phyloP scores from a whole-genome alignment of 257 asterid species.

The Capsicum rhomboideum region DNA sequence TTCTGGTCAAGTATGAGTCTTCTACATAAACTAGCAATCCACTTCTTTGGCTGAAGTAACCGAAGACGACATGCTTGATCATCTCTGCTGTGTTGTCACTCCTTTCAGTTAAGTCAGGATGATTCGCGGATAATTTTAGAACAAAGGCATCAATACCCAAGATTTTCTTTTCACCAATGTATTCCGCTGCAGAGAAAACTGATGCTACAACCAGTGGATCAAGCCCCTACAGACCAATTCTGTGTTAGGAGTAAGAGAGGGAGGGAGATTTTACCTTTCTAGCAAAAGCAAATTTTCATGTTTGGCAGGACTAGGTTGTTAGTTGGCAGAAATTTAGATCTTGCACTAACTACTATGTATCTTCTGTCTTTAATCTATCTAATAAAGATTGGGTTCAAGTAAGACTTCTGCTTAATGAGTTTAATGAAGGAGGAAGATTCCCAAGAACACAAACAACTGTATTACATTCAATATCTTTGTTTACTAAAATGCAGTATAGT shows the following conservation, averaged over 20 bases:
- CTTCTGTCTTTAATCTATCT: background rate
- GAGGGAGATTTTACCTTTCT: background rate
- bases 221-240: conserved; percentile 40
- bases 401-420: too few species aligned
- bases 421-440: background rate
- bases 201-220: conserved; percentile 64
- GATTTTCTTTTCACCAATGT: conserved; percentile 66
- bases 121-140: conserved; percentile 63
- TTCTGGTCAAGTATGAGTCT: conserved; percentile 72
- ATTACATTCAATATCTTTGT: background rate
- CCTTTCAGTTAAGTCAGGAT: too few species aligned
- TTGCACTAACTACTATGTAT: too few species aligned
- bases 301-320: too few species aligned
- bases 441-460: background rate
- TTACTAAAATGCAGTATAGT: background rate
- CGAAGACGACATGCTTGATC: conserved; percentile 64
- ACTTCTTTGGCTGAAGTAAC: conserved; percentile 76
- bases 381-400: too few species aligned
- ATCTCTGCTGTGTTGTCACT: conserved; percentile 76
- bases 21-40: conserved; percentile 58
- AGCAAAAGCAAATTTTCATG: background rate
- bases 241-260: background rate
- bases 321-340: too few species aligned
- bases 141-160: conserved; percentile 66
- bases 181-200: conserved; percentile 57